A percentile compares a stretch with the other conserved stretches of the same genome.
These are phyloP conservation scores for Rhizopogon vulgaris DNA, from an alignment of 768 basidiomycete genomes.

Conservation along the genomic window DNA sequence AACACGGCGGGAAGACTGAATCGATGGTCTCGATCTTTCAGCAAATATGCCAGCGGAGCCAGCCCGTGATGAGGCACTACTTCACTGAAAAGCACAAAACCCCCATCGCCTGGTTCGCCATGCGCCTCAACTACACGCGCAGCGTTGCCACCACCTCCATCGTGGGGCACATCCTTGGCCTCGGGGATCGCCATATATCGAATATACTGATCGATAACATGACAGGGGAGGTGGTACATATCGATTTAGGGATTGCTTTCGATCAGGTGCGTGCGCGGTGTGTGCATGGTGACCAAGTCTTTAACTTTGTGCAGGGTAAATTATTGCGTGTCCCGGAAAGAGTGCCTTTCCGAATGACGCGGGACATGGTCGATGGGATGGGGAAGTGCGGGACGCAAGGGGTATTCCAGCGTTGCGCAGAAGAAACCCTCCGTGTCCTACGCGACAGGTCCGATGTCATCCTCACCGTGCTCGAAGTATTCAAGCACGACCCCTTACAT, in stretches of 20 bases:
- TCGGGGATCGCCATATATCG: slow-evolving; percentile 88
- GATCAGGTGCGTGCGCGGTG: slow-evolving; percentile 57
- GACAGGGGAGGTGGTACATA: slow-evolving; percentile 88
- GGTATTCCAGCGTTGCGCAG: slow-evolving; percentile 91
- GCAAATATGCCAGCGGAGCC: slow-evolving; percentile 41
- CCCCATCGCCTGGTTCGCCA: slow-evolving; percentile 88
- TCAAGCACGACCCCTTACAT: slow-evolving; percentile 94
- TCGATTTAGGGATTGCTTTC: slow-evolving; percentile 95
- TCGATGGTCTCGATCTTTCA: slow-evolving; percentile 29
- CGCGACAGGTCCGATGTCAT: slow-evolving; percentile 81
- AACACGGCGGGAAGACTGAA: slow-evolving; percentile 23
- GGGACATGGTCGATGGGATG: slow-evolving; percentile 92
- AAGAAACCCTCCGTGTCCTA: slow-evolving; percentile 90
- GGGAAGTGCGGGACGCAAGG: slow-evolving; percentile 87
- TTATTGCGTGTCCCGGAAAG: slow-evolving; percentile 72
- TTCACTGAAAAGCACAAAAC: slow-evolving; percentile 87
- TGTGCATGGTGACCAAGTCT: not conserved
- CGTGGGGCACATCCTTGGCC: slow-evolving; percentile 85
- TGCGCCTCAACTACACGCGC: slow-evolving; percentile 83
- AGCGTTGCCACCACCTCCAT: slow-evolving; percentile 93
- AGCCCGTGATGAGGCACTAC: slow-evolving; percentile 90
- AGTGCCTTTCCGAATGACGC: slow-evolving; percentile 93
- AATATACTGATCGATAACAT: slow-evolving; percentile 86
- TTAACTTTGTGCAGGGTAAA: slow-evolving; percentile 56
- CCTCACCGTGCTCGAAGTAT: slow-evolving; percentile 93